Conservation (phyloP, 2,329 filamentous ascomycete genomes). For the Daldinia sp. region DNA sequence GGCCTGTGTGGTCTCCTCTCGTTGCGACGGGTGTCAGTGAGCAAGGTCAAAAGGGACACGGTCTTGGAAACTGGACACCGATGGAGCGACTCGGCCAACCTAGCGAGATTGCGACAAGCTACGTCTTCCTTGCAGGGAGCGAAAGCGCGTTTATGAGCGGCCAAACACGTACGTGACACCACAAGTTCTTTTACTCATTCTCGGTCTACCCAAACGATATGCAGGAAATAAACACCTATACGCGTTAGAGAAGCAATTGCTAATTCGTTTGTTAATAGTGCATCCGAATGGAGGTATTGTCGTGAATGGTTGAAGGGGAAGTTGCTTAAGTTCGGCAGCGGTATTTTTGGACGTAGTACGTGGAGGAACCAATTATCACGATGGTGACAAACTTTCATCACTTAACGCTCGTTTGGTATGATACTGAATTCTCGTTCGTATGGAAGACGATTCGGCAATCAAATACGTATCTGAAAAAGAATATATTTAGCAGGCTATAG, state of each 20-base stretch:
- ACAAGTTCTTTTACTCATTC: background rate
- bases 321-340: background rate
- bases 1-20: constrained; percentile 80
- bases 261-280: constrained; percentile 38
- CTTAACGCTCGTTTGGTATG: background rate
- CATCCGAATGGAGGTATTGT: constrained; percentile 60
- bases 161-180: constrained; percentile 59
- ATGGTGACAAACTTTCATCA: background rate
- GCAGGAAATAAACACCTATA: background rate
- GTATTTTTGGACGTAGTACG: background rate
- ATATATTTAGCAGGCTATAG: constrained; percentile 16
- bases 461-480: background rate
- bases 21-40: constrained; percentile 74
- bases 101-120: constrained; percentile 81
- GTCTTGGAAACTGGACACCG: constrained; percentile 70
- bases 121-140: constrained; percentile 79
- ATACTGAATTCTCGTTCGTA: background rate
- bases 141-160: constrained; percentile 80
- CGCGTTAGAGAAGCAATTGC: background rate
- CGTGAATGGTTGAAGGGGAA: constrained; percentile 56
- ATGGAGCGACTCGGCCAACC: constrained; percentile 82
- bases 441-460: constrained; percentile 1
- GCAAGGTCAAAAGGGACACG: constrained; percentile 71
- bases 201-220: background rate
- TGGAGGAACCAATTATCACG: background rate